Base-by-base conservation (phyloP, 306 rosid genomes). In the Dalbergia oliveri region DNA sequence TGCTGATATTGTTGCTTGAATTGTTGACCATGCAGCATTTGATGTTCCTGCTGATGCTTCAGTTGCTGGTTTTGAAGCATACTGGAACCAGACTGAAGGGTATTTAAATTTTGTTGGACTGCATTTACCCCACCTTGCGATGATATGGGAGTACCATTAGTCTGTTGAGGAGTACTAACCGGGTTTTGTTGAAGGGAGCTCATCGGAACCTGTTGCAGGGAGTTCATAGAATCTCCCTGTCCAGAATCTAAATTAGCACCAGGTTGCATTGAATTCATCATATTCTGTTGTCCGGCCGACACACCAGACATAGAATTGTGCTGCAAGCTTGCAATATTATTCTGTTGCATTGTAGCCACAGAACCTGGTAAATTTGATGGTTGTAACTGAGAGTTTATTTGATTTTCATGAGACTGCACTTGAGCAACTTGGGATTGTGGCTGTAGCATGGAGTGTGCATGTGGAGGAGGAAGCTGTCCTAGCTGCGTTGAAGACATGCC, bases 131-230 rank as follows among this genome's bases (percentile, higher is more conserved):
- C 96, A 84, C 81, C 88, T 72, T 92, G 97, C 11, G 93, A 84
- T 34, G 91, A 75, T 79, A 92, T 64, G 75, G 88, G 56, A 79
- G 69, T 90, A 66, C 83, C 79, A 54, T 84, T 94, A 67, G 86
- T 62, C 82, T 89, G 94, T 78, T 82, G 97, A 80, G 98, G 76
- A 80, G 92, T 79, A 82, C 84, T 86, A 18, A 81, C 87, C 70
- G 90, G 43, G 86, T 88, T 91, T 74, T 87, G 98, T 80, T 94
- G 97, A 83, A 89, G 74, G 81, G 90, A 69, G 75, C 91, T 91
- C 70, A 71, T 58, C 35, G 91, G 77, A 74, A 88, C 89, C 77
- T 85, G 94, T 76, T 82, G 94, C 79, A 89, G 63, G 33, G 98
- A 63, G 84, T 85, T 85, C 85, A 88, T 73, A 12, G 86, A 61